phyloP scores from a whole-genome alignment of 495 filamentous ascomycete genomes.

The Annulohypoxylon bovei region DNA sequence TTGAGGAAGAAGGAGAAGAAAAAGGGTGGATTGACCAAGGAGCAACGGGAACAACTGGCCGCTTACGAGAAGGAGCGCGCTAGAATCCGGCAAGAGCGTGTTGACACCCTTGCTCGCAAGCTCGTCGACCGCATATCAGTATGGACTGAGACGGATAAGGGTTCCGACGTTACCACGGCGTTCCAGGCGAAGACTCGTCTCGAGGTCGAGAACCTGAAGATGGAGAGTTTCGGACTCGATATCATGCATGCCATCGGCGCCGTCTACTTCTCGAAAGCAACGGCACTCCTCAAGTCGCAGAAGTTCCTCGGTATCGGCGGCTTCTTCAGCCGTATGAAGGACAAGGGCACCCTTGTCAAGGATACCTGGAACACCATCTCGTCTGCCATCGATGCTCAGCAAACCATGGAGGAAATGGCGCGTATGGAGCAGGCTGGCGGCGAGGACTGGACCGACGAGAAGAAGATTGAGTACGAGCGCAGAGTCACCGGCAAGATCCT shows the following conservation, averaged over 20 bases:
- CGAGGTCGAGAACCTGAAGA: conserved; percentile 97
- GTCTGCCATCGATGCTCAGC: conserved; percentile 96
- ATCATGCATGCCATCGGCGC: conserved; percentile 95
- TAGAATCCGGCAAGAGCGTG: conserved; percentile 86
- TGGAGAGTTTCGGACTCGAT: conserved; percentile 98
- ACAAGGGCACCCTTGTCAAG: conserved; percentile 95
- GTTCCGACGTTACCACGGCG: conserved; percentile 79
- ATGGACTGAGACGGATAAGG: conserved; percentile 97
- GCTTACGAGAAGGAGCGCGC: conserved; percentile 89
- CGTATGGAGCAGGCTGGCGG: conserved; percentile 94
- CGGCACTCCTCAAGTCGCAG: conserved; percentile 88
- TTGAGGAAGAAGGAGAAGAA: conserved; percentile 82
- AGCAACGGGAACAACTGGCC: conserved; percentile 88
- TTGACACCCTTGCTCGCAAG: conserved; percentile 83
- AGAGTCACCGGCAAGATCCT: conserved; percentile 97
- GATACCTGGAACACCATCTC: conserved; percentile 98
- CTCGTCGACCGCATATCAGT: conserved; percentile 90
- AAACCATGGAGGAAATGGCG: conserved; percentile 99
- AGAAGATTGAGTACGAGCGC: conserved; percentile 94
- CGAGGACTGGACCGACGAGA: conserved; percentile 99
- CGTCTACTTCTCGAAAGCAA: conserved; percentile 88
- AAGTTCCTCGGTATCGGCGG: conserved; percentile 96
- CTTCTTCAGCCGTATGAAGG: conserved; percentile 92
- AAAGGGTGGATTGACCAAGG: conserved; percentile 83
- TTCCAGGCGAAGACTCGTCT: conserved; percentile 94